Evolutionary conservation across 2,329 filamentous ascomycete species (phyloP), one percentile per base, ranked within the genome.

Genomic region (Sphaerulina vaccinii): DNA sequence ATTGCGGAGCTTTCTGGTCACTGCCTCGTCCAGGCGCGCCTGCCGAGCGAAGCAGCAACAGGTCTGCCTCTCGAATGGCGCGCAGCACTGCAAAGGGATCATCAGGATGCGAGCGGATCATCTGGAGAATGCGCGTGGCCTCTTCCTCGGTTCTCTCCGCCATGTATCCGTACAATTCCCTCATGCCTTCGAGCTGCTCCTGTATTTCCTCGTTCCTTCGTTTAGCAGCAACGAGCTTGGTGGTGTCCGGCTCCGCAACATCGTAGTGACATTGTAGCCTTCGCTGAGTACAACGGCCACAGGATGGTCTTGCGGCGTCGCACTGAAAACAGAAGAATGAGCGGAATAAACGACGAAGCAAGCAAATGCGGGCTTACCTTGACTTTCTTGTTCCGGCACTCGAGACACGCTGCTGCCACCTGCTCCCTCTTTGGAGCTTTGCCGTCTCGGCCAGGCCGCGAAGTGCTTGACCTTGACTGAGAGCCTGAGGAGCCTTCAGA

Each of bases 381-480:
- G 47, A 50, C 47, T 18, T 50, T 50, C 27, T 50, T 50, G 38
- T 29, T 43, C 13, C 47, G 47, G 11, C 47, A 50, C 40, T 50
- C 24, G 13, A 50, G 38, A 22, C 47, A 50, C 10, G 47, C 47
- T 9, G 47, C 47, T 1, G 47, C 47, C n/a, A 50, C 47, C 32
- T 50, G 47, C 39, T 50, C 47, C 27, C 47, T n/a, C 29, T 50
- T 50, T 5, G 32, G 27, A 10, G 38, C 21, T 29, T 50, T 50
- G 37, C 47, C 47, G 32, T 50, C 47, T n/a, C 47, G 38, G 15
- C 21, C 35, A 3, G 45, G 6, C 11, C 44, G 44, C 44, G 33
- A 24, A 10, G 32, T 11, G 45, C 22, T 16, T 23, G 45, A 32
- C n/a, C 16, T n/a, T 15, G 36, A 48, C 29, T 33, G 36, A 15